Base-by-base conservation (phyloP, 2,329 filamentous ascomycete species). In the Microcyclosporella mali region DNA sequence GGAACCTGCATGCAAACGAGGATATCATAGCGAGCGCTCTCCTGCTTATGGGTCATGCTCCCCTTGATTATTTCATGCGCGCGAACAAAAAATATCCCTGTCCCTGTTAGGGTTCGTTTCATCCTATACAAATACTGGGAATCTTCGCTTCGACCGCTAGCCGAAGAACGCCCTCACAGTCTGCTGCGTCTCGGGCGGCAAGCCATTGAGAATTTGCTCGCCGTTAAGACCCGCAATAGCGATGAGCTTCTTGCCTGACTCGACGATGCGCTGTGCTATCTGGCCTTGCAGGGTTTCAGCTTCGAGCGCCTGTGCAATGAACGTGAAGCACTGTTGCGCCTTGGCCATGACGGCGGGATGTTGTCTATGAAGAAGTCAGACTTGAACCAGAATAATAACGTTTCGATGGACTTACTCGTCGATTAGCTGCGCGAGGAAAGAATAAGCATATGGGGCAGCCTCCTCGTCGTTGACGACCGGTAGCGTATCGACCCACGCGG, bases 381-480 rank as follows among this genome's bases (percentile, higher is more conserved):
- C n/a, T n/a, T 28, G 11, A 11, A 37, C 6, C 3, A 37, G 8
- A 19, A 27, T 21, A 28, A 36, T 27, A 25, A 19, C 10, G 27
- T 34, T 37, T 8, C 19, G 32, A 29, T 40, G 37, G 28, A 82
- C 88, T 78, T 80, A 95, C 92, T 94, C 85, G 55, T 94, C 85
- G 63, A 97, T 95, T 50, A 98, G 69, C 63, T 95, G 84, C 10
- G 86, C 82, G 45, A 98, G 72, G 69, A 95, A 98, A 33, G 83
- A 82, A 63, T 98, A 98, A 1, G 89, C 89, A 65, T 94, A 97
- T 11, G 92, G 92, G 15, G 92, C 92, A 3, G 92, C 92, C 70
- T 98, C 92, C 65, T 98, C 92, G 54, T 98, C 92, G 60, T 95
- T 95, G 12, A 83, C 82, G 40, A 98, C 84, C 0, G 92, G 92